Evolutionary conservation across 768 basidiomycete genomes (phyloP).

Genomic region (Russula vinacea): DNA sequence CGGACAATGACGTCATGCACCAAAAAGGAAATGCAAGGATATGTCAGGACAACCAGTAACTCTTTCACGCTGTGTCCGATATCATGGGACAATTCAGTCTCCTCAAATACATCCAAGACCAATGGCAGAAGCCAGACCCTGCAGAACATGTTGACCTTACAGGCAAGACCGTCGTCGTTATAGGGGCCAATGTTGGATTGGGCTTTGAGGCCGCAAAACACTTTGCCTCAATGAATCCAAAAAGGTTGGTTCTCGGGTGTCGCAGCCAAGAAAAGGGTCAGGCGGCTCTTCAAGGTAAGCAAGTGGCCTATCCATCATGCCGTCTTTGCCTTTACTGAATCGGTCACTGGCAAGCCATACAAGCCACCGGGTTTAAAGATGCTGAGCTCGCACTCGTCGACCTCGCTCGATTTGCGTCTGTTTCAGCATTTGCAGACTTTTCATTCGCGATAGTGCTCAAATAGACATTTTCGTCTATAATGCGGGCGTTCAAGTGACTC

Average conservation of each 20-base stretch:
- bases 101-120: constrained; percentile 12
- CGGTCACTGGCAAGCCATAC: constrained; percentile 15
- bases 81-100: constrained; percentile 19
- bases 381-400: constrained; percentile 32
- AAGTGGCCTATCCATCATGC: not conserved
- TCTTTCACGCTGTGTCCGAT: not conserved
- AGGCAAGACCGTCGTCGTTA: constrained; percentile 29
- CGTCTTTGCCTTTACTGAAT: not conserved
- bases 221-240: constrained; percentile 25
- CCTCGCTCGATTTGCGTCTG: constrained; percentile 32
- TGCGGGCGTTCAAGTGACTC: constrained; percentile 30
- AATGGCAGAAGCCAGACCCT: constrained; percentile 15
- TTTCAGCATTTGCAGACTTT: constrained; percentile 32
- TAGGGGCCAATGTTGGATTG: constrained; percentile 28
- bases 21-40: too few species aligned
- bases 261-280: constrained; percentile 22
- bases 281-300: constrained; percentile 21
- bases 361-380: constrained; percentile 23
- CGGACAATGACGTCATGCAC: too few species aligned
- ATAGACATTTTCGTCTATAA: constrained; percentile 37
- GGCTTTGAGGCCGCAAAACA: constrained; percentile 28
- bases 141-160: constrained; percentile 20
- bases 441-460: constrained; percentile 30
- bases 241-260: constrained; percentile 24
- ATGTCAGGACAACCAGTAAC: too few species aligned